Evolutionary conservation across 345 rosid genomes (phyloP), one percentile per base, ranked within the genome.

Genomic region (Populus tremula): DNA sequence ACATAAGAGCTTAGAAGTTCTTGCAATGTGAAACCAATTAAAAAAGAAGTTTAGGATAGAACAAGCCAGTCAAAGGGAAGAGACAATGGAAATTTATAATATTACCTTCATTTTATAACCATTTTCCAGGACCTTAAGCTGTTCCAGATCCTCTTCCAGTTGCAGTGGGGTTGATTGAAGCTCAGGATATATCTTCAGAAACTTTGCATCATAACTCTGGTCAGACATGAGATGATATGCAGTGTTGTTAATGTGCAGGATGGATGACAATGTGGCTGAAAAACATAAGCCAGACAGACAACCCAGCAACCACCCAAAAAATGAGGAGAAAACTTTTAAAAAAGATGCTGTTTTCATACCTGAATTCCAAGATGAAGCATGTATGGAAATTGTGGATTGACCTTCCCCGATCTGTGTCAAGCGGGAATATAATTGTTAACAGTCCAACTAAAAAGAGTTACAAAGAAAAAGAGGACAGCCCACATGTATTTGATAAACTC

Each of bases 321-420:
- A 11, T n/a, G 11, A 18, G 11, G 49, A 77, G 45, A 75, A 27
- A 47, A 12, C 29, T 1, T 50, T 14, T 20, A 25, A 50, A 59
- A 6, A 67, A 29, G 59, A 79, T 33, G 12, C 45, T 45, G 31
- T 71, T 70, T 66, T 9, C 2, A 56, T 82, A 96, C 99, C 96
- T 96, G 99, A 81, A 96, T 90, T 74, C 99, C 98, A 68, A 96
- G 99, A 85, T 94, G 99, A 80, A 96, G 97, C 91, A 94, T 65
- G 84, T 96, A 94, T 0, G 97, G 97, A 80, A 91, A 96, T 38
- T 85, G 86, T 21, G 86, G 90, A 82, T 94, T 96, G 81, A 92
- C 91, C 81, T 85, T 87, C 43, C 97, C 95, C 53, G 88, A 85
- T 87, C 98, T 96, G 86, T 67, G 81, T 83, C 74, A 78, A 82